Evolutionary conservation across 192 early-diverging fungal genomes (phyloP).

Genomic region (Coemansia sp.): DNA sequence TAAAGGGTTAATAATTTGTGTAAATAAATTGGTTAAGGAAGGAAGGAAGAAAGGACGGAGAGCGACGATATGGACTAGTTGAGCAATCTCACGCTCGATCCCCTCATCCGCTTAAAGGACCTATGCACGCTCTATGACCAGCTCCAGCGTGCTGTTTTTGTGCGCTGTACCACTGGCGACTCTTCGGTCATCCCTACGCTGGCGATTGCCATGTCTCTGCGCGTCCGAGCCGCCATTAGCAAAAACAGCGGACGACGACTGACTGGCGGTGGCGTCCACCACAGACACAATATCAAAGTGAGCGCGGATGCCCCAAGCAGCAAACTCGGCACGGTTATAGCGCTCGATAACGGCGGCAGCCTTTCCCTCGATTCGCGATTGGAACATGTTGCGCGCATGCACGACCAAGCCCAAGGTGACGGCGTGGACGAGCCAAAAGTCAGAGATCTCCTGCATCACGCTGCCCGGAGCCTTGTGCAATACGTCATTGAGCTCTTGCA

Average conservation of each 20-base stretch:
- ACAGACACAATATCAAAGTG: constrained; percentile 5
- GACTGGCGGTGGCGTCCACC: background rate
- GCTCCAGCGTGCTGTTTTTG: background rate
- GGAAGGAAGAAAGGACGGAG: background rate
- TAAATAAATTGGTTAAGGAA: background rate
- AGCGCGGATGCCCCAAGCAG: constrained; percentile 20
- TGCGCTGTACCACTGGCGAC: background rate
- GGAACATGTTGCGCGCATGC: constrained; percentile 19
- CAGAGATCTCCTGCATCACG: constrained; percentile 15
- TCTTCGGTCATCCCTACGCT: background rate
- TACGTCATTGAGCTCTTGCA: constrained; percentile 30
- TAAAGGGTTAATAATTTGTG: too few species aligned
- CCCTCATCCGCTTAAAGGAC: constrained; percentile 4
- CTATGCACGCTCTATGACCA: constrained; percentile 3
- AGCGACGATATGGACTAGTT: background rate
- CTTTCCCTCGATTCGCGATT: constrained; percentile 7
- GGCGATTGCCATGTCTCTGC: background rate
- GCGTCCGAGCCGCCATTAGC: background rate
- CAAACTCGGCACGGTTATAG: constrained; percentile 34
- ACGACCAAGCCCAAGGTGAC: constrained; percentile 28
- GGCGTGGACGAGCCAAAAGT: constrained; percentile 30
- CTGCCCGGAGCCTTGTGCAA: constrained; percentile 31
- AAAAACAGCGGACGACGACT: background rate
- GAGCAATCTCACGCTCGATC: background rate
- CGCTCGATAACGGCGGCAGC: constrained; percentile 22